Conservation (phyloP, 164 flowering plant species). For the Umbellularia californica region DNA sequence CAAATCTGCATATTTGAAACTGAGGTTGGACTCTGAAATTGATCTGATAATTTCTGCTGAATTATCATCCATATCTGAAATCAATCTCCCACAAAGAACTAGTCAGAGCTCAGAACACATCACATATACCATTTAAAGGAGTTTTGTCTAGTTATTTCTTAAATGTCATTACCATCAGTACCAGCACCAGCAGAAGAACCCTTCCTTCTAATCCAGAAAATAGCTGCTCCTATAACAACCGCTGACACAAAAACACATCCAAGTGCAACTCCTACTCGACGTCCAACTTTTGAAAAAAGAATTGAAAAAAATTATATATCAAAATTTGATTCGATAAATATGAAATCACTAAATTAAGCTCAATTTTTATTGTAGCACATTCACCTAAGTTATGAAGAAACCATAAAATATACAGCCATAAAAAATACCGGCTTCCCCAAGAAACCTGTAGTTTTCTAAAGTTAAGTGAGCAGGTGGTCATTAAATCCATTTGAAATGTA, state of each 20-base stretch:
- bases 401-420: not conserved
- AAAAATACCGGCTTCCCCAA: not conserved
- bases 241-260: constrained; percentile 14
- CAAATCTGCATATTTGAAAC: constrained; percentile 10
- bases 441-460: not conserved
- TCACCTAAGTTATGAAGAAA: not conserved
- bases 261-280: constrained; percentile 10
- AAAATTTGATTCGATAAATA: not conserved
- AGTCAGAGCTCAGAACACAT: not conserved
- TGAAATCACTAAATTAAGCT: not conserved
- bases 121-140: not conserved
- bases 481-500: too few species aligned
- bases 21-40: constrained; percentile 16
- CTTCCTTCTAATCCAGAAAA: constrained; percentile 12
- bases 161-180: constrained; percentile 1
- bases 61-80: constrained; percentile 8
- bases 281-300: constrained; percentile 2
- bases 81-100: not conserved
- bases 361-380: not conserved
- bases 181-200: constrained; percentile 4
- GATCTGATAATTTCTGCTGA: constrained; percentile 12
- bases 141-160: not conserved
- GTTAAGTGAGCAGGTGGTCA: not conserved
- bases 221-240: constrained; percentile 15
- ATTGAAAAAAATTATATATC: not conserved